These are phyloP conservation scores for Chamaecrista fasciculata DNA, from an alignment of 306 rosid genomes.

Conservation along the genomic window DNA sequence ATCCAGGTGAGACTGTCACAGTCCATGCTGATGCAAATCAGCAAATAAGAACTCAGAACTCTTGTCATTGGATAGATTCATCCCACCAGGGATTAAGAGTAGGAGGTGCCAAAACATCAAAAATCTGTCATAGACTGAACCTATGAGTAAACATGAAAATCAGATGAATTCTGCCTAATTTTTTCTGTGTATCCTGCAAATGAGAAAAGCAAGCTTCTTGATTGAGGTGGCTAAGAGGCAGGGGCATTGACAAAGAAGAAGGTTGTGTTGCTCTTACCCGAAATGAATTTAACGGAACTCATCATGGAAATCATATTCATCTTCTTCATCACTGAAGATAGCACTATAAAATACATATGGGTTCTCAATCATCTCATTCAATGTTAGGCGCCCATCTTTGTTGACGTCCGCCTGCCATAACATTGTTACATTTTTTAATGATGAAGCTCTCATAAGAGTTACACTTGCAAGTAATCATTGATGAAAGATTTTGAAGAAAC, in stretches of 20 bases:
- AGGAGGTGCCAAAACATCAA: constrained; percentile 23
- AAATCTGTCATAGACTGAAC: constrained; percentile 14
- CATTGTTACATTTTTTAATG: constrained; percentile 13
- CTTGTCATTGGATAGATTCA: constrained; percentile 1
- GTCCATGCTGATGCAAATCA: constrained; percentile 25
- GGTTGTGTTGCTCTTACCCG: constrained; percentile 38
- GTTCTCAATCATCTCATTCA: constrained; percentile 89
- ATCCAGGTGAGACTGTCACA: constrained; percentile 30
- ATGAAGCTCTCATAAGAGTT: constrained; percentile 9
- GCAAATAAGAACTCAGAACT: constrained; percentile 34
- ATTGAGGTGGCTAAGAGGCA: constrained; percentile 6
- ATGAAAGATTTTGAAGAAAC: constrained; percentile 15
- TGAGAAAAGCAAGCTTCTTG: neutral
- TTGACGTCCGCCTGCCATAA: constrained; percentile 79
- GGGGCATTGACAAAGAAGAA: neutral
- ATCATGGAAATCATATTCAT: constrained; percentile 72
- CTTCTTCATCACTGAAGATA: constrained; percentile 82
- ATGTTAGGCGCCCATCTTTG: constrained; percentile 82
- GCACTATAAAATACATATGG: constrained; percentile 96
- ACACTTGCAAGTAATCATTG: neutral
- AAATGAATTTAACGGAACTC: constrained; percentile 71
- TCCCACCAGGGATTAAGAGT: constrained; percentile 27
- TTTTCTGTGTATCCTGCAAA: constrained; percentile 45
- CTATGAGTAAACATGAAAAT: constrained; percentile 12
- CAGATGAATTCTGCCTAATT: constrained; percentile 10